Evolutionary conservation across 257 asterid species (phyloP), one percentile per base, ranked within the genome.

Genomic region (Forsythia viridissima): DNA sequence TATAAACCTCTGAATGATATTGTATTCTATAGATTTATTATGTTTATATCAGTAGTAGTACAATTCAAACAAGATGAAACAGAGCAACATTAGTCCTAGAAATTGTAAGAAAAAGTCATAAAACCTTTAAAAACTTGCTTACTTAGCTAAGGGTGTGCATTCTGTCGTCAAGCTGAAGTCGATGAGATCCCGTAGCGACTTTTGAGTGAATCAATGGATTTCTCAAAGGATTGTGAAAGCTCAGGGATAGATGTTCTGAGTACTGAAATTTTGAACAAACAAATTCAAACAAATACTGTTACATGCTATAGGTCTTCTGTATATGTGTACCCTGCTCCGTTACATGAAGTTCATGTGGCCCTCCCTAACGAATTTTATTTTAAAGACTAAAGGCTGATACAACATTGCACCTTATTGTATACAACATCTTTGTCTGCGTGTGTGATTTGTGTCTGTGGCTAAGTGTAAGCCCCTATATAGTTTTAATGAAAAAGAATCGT

Each of bases 121-220:
- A 74, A 76, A 78, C 74, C 77, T 71, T 70, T 37, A 70, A 71
- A 82, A 13, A 67, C 12, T 68, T 3, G 21, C 81, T 74, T 79
- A 87, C 81, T 74, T 79, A 87, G 89, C 89, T 24, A n/a, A 39
- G 74, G 78, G 82, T 57, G 76, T 80, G 73, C 77, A 73, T 80
- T 69, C 67, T 66, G 77, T 70, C 77, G 71, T 74, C 89, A 77
- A 83, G 84, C 82, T 66, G 82, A 77, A 76, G 86, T 80, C 43
- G 86, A 85, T 80, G 88, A 82, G 81, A 92, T 88, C 78, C 98
- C 96, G 76, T 88, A 89, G 77, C 88, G 90, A 88, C 86, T 88
- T 73, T 87, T 86, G 52, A 95, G 93, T 80, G 97, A 83, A 83
- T 86, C 86, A 76, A 93, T 82, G 75, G 89, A 80, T 80, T 93